phyloP scores from a whole-genome alignment of 2,329 filamentous ascomycete genomes.

The Exophiala lecanii-corni region DNA sequence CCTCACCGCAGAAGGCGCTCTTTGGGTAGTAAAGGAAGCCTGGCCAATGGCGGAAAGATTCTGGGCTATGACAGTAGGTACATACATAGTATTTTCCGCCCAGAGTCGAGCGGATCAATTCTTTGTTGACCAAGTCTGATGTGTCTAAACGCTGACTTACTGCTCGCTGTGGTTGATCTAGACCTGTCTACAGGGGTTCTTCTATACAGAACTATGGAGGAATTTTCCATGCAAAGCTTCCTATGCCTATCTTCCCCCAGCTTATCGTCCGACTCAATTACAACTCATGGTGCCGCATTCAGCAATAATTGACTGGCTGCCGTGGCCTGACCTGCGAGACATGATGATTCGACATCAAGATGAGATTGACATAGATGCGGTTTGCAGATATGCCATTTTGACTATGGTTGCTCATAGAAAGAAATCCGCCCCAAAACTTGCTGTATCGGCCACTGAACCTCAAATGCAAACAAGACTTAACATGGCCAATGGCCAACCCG shows the following conservation, averaged over 20 bases:
- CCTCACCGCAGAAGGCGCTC: constrained; percentile 11
- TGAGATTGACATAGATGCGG: constrained; percentile 14
- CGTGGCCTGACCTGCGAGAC: constrained; percentile 53
- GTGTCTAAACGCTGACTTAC: no score
- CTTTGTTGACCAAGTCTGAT: no score
- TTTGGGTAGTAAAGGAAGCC: constrained; percentile 16
- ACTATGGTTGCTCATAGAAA: constrained; percentile 16
- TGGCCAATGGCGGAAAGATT: constrained; percentile 16
- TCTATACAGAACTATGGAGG: constrained; percentile 13
- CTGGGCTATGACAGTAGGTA: constrained; percentile 15
- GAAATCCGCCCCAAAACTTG: neutral
- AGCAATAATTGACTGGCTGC: constrained; percentile 53
- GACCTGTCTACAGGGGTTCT: constrained; percentile 15
- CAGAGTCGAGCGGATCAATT: no score
- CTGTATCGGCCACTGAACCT: neutral
- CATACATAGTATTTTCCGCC: neutral
- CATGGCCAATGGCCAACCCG: neutral
- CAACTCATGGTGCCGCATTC: constrained; percentile 52
- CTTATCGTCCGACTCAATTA: constrained; percentile 48
- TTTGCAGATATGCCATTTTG: constrained; percentile 14
- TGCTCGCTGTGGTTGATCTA: neutral
- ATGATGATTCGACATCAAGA: constrained; percentile 40
- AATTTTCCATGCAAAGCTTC: constrained; percentile 22
- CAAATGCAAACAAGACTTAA: no score
- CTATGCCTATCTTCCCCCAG: constrained; percentile 38